Base-by-base conservation (phyloP, 2,329 filamentous ascomycete species). In the Alternaria ethzedia region DNA sequence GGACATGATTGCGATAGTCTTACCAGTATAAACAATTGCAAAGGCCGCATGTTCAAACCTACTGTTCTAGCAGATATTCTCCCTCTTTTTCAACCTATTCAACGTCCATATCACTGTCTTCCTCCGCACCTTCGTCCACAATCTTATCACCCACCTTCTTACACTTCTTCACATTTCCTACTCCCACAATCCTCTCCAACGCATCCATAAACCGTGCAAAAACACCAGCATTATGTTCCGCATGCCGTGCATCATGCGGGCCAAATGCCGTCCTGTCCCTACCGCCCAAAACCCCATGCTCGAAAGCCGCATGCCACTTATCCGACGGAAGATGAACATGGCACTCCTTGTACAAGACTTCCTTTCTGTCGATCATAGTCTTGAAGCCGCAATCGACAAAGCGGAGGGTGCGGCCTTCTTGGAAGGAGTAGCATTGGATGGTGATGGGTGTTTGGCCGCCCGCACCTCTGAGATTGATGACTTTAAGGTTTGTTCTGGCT, bases 401-500 rank as follows among this genome's bases (percentile, higher is more conserved):
- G 8, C 32, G 32, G 32, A 41, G 32, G 15, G 15, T 41, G 32
- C 4, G 32, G 4, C 32, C 32, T 41, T 41, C 32, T 41, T 41
- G 2, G 15, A 41, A 41, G 2, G 32, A 4, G 32, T 41, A 41
- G 15, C 32, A 41, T 41, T 41, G 0, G 32, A 36, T n/a, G 32
- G 1, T 3, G 13, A 36, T 36, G 13, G 32, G 13, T 8, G 0
- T 36, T 36, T 3, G 7, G 3, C 32, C 32, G 7, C 7, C 13
- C 15, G 0, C 3, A 8, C 32, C 32, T 41, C 32, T 41, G 32
- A 41, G 2, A 41, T 41, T 2, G 8, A 41, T 41, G 32, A 0
- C 2, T 4, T 41, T 41, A 0, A 2, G 13, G 15, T n/a, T 5
- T n/a, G 32, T 3, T 0, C 0, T 41, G 15, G 0, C 32, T n/a